Conservation (phyloP, 1,284 basidiomycete genomes). For the Caloboletus inedulis region DNA sequence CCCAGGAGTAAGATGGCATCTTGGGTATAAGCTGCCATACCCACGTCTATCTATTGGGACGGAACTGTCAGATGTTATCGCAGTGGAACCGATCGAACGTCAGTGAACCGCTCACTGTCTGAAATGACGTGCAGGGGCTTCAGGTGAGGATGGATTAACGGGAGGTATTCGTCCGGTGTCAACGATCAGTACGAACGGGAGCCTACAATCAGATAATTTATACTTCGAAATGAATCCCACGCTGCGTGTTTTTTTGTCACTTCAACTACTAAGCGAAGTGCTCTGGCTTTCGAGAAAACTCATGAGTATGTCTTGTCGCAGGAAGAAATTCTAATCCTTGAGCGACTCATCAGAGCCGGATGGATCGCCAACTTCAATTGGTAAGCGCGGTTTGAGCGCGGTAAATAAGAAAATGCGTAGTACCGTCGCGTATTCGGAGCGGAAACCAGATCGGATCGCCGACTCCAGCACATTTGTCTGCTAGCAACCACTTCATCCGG, state of each 20-base stretch:
- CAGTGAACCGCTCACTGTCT: conserved; percentile 1
- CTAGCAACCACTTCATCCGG: neutral
- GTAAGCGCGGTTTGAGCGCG: no score
- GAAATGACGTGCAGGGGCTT: neutral
- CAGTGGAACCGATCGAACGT: no score
- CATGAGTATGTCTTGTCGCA: neutral
- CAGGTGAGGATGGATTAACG: neutral
- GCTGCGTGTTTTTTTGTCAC: no score
- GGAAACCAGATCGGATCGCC: conserved; percentile 13
- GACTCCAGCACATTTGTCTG: no score
- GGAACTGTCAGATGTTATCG: neutral
- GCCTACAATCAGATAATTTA: conserved; percentile 11
- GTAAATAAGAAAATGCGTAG: no score
- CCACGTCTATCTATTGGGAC: neutral
- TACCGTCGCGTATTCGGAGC: no score
- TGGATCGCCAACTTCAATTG: no score
- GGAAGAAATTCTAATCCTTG: neutral
- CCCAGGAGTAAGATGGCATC: conserved; percentile 72
- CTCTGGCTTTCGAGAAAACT: no score
- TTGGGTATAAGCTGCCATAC: conserved; percentile 56
- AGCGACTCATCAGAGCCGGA: no score
- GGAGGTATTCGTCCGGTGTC: neutral
- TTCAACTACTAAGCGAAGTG: no score
- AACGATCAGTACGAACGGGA: neutral
- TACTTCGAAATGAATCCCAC: neutral